Base-by-base conservation (phyloP, 2,329 filamentous ascomycete species). In the Colletotrichum liaoningense region DNA sequence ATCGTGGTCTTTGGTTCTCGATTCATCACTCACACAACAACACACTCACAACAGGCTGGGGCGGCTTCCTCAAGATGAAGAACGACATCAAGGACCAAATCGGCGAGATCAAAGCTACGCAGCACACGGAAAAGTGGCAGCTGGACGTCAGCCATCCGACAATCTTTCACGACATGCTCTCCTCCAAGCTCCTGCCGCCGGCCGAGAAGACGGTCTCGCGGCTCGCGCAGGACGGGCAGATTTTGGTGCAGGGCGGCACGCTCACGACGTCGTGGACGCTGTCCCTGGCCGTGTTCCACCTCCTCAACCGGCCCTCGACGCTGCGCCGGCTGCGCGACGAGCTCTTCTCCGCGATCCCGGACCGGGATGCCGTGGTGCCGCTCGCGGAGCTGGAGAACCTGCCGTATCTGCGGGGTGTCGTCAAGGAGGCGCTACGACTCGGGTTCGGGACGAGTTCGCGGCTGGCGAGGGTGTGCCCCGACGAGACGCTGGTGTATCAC, bases 381-480 rank as follows among this genome's bases (percentile, higher is more conserved):
- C 73, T 82, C 14, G 77, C 80, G 3, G 74, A 76, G 56, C 76
- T 84, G 2, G 81, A 83, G 67, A 79, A 75, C 54, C 77, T 85
- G 33, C 83, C 83, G 0, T 89, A 88, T 74, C 82, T 89, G 30
- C 79, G 83, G 33, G 87, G 86, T n/a, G 85, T 88, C 3, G 82
- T 90, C 68, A 86, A 85, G 59, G 88, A 90, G 78, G 81, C 85
- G 0, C 80, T 89, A 76, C 84, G 88, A 7, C 79, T 88, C 5
- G 84, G 87, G 64, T 85, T 87, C 16, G 84, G 84, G 14, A 82
- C 87, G 2, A 86, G 84, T n/a, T 83, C 86, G 65, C 78, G 85
- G 5, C 81, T 89, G 1, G 84, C 88, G 64, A 86, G 88, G 1
- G 79, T 87, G 22, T 86, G 87, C 0, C 85, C 87, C 2, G 76